Evolutionary conservation across 495 filamentous ascomycete genomes (phyloP), one percentile per base, ranked within the genome.

Genomic region (Tirmania nivea): DNA sequence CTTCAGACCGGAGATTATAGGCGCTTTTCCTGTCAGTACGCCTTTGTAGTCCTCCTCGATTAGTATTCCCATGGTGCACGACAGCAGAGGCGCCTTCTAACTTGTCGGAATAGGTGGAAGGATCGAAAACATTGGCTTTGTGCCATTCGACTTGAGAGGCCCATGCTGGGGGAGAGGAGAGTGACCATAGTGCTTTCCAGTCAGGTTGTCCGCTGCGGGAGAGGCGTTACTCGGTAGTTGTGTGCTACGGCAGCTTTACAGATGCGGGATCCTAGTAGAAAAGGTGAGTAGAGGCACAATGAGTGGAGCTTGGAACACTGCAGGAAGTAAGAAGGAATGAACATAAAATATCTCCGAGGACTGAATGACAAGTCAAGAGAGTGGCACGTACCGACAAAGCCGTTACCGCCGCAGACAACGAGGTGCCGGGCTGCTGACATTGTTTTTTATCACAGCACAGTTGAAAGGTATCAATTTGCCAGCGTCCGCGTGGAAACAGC

Each of bases 1-100:
- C 53, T 75, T 73, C 4, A 97, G 68, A 0, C 86, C 87, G 1
- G 77, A 66, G 52, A 89, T 63, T 5, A 84, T 76, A 0, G 81
- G 83, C 60, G 89, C 87, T 49, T 74, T 75, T 16, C 90, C 92
- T 52, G 75, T 77, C 39, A 97, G 64, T 4, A 94, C 85, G 55
- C 82, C 83, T 69, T 97, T 96, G 73, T 97, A 97, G 68, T 97
- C 90, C 8, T 89, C 88, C 69, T 97, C 90, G 11, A 97, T 74
- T n/a, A 97, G 72, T 52, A 97, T 96, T 8, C 90, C 90, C 79
- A 94, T 84, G 56, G 72, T 81, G 90, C 19, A 97, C 81, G 12
- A 96, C 86, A 34, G 78, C 85, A 63, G 83, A 78, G 48, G 88
- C 84, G 35, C 72, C 76, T 50, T 73, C 70, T 52, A 97, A 73